Conservation (phyloP, 2,329 filamentous ascomycete genomes). For the Diplodia seriata region DNA sequence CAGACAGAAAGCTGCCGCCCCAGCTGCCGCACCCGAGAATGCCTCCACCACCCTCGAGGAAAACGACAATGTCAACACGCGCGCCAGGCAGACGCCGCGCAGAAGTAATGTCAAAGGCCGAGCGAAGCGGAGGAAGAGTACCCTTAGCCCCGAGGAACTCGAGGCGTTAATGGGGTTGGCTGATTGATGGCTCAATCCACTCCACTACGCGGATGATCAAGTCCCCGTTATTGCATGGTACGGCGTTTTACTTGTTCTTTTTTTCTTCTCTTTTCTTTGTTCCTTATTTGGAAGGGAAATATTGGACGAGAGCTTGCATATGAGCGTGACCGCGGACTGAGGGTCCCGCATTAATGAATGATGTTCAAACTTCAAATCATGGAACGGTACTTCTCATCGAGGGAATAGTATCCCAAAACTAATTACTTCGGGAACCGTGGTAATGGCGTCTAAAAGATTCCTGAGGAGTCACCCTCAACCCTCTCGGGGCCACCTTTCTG, state of each 20-base stretch:
- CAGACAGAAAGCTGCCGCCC: conserved; percentile 33
- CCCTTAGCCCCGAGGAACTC: conserved; percentile 76
- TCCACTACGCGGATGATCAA: too few relatives aligned
- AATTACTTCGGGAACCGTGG: background rate
- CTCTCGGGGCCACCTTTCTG: too few relatives aligned
- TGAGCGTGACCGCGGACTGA: background rate
- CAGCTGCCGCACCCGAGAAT: background rate
- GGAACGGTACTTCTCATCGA: background rate
- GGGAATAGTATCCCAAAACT: background rate
- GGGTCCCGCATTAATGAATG: background rate
- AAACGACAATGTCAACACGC: conserved; percentile 40
- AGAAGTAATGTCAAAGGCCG: conserved; percentile 61
- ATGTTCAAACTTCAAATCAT: background rate
- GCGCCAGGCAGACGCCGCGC: conserved; percentile 49
- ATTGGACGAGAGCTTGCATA: background rate
- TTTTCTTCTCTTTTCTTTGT: background rate
- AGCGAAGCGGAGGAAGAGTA: conserved; percentile 72
- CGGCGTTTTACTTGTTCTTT: background rate
- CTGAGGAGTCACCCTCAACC: too few relatives aligned
- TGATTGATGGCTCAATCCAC: conserved; percentile 25
- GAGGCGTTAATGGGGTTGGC: conserved; percentile 54
- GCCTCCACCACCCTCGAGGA: background rate
- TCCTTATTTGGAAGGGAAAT: background rate
- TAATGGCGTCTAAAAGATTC: background rate
- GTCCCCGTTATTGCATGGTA: background rate